These are phyloP conservation scores for Floccularia luteovirens DNA, from an alignment of 768 basidiomycete species.

Conservation along the genomic window DNA sequence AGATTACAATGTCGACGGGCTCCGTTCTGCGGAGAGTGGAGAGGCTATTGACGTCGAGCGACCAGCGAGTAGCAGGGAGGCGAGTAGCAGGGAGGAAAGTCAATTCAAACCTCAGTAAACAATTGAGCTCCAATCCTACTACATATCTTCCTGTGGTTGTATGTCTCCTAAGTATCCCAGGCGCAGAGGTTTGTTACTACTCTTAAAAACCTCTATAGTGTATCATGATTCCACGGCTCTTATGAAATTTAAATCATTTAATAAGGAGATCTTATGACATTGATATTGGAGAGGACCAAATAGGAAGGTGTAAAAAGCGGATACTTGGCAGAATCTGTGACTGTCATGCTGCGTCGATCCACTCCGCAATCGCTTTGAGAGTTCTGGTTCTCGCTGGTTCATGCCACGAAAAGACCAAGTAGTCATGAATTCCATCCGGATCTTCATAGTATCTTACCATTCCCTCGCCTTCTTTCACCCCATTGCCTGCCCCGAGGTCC, in stretches of 20 bases:
- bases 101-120: neutral
- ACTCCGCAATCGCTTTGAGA: constrained; percentile 39
- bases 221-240: no score
- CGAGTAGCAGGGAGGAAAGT: constrained; percentile 1
- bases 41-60: constrained; percentile 10
- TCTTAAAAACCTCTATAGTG: no score
- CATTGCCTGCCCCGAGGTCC: constrained; percentile 41
- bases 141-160: no score
- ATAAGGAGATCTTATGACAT: no score
- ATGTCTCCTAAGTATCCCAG: no score
- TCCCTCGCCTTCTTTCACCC: constrained; percentile 25
- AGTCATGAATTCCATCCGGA: constrained; percentile 48
- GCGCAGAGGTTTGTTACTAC: no score
- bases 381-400: constrained; percentile 46
- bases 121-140: constrained; percentile 1
- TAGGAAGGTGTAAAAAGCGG: neutral
- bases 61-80: constrained; percentile 8
- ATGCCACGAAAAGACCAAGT: constrained; percentile 38
- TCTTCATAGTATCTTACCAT: constrained; percentile 42
- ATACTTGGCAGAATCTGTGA: neutral
- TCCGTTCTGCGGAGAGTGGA: constrained; percentile 32
- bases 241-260: no score
- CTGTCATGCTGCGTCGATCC: constrained; percentile 21
- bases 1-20: constrained; percentile 34
- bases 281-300: no score